phyloP scores from a whole-genome alignment of 495 filamentous ascomycete genomes.

The Aspergillus ostianus region DNA sequence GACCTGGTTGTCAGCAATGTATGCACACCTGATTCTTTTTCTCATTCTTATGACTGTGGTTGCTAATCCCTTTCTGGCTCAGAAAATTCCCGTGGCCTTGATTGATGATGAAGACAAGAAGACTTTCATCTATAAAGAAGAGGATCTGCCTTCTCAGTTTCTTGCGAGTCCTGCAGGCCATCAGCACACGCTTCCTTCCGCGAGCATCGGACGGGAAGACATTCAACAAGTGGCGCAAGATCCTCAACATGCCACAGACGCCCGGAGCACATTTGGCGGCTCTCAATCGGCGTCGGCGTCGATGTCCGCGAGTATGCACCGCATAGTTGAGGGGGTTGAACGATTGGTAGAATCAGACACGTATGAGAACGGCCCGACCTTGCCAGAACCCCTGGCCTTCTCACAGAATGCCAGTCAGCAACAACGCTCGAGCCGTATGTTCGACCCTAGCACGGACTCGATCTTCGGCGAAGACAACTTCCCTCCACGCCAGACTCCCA shows the following conservation, averaged over 20 bases:
- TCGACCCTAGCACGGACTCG: slow-evolving; percentile 22
- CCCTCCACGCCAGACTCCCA: slow-evolving; percentile 27
- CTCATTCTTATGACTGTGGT: not conserved
- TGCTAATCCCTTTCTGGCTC: slow-evolving; percentile 10
- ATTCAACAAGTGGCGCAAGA: slow-evolving; percentile 36
- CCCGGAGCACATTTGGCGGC: slow-evolving; percentile 38
- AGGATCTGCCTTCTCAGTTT: slow-evolving; percentile 51
- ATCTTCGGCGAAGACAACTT: slow-evolving; percentile 26
- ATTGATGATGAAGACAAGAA: slow-evolving; percentile 48
- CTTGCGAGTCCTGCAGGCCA: slow-evolving; percentile 43
- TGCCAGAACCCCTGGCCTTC: slow-evolving; percentile 28
- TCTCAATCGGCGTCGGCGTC: slow-evolving; percentile 49
- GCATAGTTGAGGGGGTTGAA: slow-evolving; percentile 60
- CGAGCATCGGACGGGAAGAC: slow-evolving; percentile 45
- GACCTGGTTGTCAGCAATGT: slow-evolving; percentile 56
- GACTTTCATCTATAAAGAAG: slow-evolving; percentile 56
- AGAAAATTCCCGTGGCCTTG: slow-evolving; percentile 47
- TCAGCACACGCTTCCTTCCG: slow-evolving; percentile 36
- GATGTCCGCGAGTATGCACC: slow-evolving; percentile 51
- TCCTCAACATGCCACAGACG: slow-evolving; percentile 32
- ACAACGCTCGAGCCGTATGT: slow-evolving; percentile 27
- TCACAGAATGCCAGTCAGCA: slow-evolving; percentile 22
- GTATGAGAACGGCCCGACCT: slow-evolving; percentile 41
- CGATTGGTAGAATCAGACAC: slow-evolving; percentile 58
- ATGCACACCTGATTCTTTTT: slow-evolving; percentile 9